These are phyloP conservation scores for Aquilaria agallochum DNA, from an alignment of 441 rosid genomes.

Conservation along the genomic window DNA sequence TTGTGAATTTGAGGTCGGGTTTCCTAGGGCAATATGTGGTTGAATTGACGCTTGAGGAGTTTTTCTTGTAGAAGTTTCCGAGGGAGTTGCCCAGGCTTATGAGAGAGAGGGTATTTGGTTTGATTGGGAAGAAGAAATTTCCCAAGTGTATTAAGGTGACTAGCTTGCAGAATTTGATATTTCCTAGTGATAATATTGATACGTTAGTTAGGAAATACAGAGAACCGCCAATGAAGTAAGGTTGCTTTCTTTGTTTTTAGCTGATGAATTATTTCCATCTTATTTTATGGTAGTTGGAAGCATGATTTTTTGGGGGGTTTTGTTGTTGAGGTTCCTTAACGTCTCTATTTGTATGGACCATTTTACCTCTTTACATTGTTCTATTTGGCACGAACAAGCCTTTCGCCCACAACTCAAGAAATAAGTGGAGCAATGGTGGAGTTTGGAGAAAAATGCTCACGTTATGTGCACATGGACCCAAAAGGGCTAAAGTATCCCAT, in stretches of 20 bases:
- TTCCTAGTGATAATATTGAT: slow-evolving; percentile 91
- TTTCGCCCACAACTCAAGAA: too few species aligned
- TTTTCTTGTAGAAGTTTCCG: slow-evolving; percentile 85
- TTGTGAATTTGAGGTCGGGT: slow-evolving; percentile 74
- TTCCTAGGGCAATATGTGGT: slow-evolving; percentile 92
- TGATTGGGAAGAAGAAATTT: slow-evolving; percentile 89
- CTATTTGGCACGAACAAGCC: too few species aligned
- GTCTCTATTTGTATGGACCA: too few species aligned
- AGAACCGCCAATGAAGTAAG: slow-evolving; percentile 93
- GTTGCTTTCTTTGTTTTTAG: slow-evolving; percentile 16
- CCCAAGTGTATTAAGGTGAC: slow-evolving; percentile 90
- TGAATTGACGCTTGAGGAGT: slow-evolving; percentile 77
- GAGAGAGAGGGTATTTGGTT: slow-evolving; percentile 88
- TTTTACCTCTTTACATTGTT: too few species aligned
- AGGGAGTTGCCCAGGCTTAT: slow-evolving; percentile 85
- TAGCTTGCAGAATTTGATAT: slow-evolving; percentile 78
- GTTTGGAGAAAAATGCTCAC: too few species aligned
- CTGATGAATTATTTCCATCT: slow-evolving; percentile 9
- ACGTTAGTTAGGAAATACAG: slow-evolving; percentile 64
- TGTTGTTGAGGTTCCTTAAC: too few species aligned
- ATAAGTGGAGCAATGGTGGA: too few species aligned
- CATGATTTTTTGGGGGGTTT: too few species aligned
- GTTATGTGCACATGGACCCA: too few species aligned
- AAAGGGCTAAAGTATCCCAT: too few species aligned
- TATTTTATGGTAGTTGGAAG: too few species aligned